These are phyloP conservation scores for Bondarzewia mesenterica DNA, from an alignment of 1,284 basidiomycete genomes.

Conservation along the genomic window DNA sequence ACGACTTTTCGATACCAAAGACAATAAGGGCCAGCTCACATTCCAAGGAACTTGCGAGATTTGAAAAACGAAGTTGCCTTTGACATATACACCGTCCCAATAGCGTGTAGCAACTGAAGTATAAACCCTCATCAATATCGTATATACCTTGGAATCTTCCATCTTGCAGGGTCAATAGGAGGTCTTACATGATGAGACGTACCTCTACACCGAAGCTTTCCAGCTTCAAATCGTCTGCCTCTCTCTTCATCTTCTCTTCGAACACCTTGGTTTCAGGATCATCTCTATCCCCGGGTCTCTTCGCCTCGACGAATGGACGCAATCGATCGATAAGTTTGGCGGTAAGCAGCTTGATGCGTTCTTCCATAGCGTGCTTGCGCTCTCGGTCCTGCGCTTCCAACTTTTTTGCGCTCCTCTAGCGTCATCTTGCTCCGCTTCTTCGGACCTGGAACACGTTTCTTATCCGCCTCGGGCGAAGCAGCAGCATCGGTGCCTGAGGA, in stretches of 20 bases:
- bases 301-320: slow-evolving; percentile 84
- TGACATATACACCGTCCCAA: slow-evolving; percentile 87
- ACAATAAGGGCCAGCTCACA: slow-evolving; percentile 39
- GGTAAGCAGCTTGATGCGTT: slow-evolving; percentile 64
- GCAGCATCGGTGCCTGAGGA: neutral
- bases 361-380: slow-evolving; percentile 72
- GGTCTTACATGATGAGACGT: slow-evolving; percentile 12
- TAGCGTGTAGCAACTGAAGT: slow-evolving; percentile 76
- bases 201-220: slow-evolving; percentile 99
- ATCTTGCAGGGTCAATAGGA: too few species aligned
- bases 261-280: slow-evolving; percentile 81
- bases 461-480: slow-evolving; percentile 19
- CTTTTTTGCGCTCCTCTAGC: slow-evolving; percentile 79
- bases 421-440: slow-evolving; percentile 61
- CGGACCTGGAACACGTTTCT: slow-evolving; percentile 22
- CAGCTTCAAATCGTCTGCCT: slow-evolving; percentile 94
- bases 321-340: slow-evolving; percentile 78
- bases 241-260: slow-evolving; percentile 70
- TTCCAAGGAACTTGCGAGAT: slow-evolving; percentile 83
- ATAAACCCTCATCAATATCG: neutral
- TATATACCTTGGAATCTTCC: neutral
- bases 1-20: neutral
- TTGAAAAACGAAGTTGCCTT: slow-evolving; percentile 93
- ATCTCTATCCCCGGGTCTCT: slow-evolving; percentile 77
- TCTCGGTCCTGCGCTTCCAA: slow-evolving; percentile 76